phyloP scores from a whole-genome alignment of 805 yeast species.

The Starmerella davenportii region DNA sequence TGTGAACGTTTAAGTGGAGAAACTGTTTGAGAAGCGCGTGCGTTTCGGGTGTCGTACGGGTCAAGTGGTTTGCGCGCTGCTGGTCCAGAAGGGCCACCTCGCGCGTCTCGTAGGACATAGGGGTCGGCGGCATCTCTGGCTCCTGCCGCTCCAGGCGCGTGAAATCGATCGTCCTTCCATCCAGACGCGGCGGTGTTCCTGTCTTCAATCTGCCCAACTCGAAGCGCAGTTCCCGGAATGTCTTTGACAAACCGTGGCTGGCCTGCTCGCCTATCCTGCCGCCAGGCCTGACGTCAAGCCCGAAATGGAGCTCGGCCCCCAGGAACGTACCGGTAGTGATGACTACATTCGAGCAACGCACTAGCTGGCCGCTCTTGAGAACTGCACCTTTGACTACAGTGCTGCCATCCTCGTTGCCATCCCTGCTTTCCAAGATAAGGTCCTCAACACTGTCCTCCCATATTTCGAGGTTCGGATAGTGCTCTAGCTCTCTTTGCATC shows the following conservation, averaged over 20 bases:
- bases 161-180: slow-evolving; percentile 54
- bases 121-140: slow-evolving; percentile 72
- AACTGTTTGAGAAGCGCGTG: slow-evolving; percentile 55
- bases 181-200: slow-evolving; percentile 89
- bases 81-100: slow-evolving; percentile 37
- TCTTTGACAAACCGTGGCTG: slow-evolving; percentile 70
- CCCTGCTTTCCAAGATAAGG: slow-evolving; percentile 39
- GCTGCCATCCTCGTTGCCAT: slow-evolving; percentile 2
- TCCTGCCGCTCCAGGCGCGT: slow-evolving; percentile 43
- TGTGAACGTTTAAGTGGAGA: slow-evolving; percentile 70
- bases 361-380: slow-evolving; percentile 43
- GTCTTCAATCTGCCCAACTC: slow-evolving; percentile 79
- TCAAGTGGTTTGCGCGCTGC: slow-evolving; percentile 56
- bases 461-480: slow-evolving; percentile 36
- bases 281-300: slow-evolving; percentile 60
- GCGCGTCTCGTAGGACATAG: slow-evolving; percentile 76
- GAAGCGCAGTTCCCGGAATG: slow-evolving; percentile 60
- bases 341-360: slow-evolving; percentile 51
- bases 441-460: slow-evolving; percentile 71
- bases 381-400: slow-evolving; percentile 46
- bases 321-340: slow-evolving; percentile 92
- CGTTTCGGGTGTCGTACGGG: slow-evolving; percentile 56
- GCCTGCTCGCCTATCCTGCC: slow-evolving; percentile 91
- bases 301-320: slow-evolving; percentile 88
- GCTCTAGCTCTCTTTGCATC: slow-evolving; percentile 52